Evolutionary conservation across 2,329 filamentous ascomycete species (phyloP), one percentile per base, ranked within the genome.

Genomic region (Didymella keratinophila): DNA sequence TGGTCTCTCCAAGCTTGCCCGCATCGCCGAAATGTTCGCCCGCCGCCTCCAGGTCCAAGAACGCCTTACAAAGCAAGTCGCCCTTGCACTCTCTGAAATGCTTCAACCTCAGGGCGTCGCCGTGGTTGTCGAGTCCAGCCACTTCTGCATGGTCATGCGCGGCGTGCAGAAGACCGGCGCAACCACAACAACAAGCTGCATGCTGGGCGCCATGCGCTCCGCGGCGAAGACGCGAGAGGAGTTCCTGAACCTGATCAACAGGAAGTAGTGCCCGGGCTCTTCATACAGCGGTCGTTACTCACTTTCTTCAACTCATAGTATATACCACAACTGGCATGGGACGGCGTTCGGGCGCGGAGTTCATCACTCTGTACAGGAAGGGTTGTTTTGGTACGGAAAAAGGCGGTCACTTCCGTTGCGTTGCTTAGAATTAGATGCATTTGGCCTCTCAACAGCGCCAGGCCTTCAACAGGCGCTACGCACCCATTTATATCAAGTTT

Each of bases 101-200:
- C 84, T 99, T 46, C 90, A 96, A 76, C 95, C 95, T 2, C 92
- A 96, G 74, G 95, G 95, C 45, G 94, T 99, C 2, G 94, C 92
- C 20, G 95, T 99, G 2, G 94, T 99, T 59, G 97, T 99, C 89
- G 95, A 99, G 74, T 96, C 92, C 14, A 93, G 88, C 72, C 95
- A 99, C 79, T 82, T 98, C 45, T 99, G 95, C 82, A 99, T 98
- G 94, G 93, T 97, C 16, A 98, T 97, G 93, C 87, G 95, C 45
- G 95, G 95, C n/a, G 94, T 99, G 10, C 87, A 97, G 76, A 97
- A 99, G 83, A 93, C 92, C 0, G 86, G 84, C 39, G 89, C 91
- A 49, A 90, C 86, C 18, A 98, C 95, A 7, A 95, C 96, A 36
- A 99, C 95, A 18, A 97, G 93, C 81, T 98, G 94, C 76, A 96